Base-by-base conservation (phyloP, 164 flowering plant genomes). In the Nymphaea colorata region DNA sequence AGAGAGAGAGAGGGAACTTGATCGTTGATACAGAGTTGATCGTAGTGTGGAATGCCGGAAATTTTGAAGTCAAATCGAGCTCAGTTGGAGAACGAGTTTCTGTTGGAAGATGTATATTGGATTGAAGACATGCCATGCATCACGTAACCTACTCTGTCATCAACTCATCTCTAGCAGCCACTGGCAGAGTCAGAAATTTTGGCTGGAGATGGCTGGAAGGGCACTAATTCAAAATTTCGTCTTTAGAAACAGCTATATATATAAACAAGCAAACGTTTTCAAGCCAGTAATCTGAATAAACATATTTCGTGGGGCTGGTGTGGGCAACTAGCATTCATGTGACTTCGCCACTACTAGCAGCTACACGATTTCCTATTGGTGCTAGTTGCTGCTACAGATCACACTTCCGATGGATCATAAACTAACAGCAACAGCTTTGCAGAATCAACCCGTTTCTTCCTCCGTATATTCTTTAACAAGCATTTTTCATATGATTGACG, bases 51-150 rank as follows among this genome's bases (percentile, higher is more conserved):
- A 67, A 14, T 68, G 42, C 65, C 88, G 97, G 92, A 89, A 42
- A 77, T 91, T 42, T 42, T 91, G 73, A 91, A 77, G 67, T 84
- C 81, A 3, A 87, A 91, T 17, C 73, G 93, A 4, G 69, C 81
- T 43, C 96, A 87, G 80, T 79, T 91, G 66, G 96, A 89, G 73
- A 82, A 76, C 59, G 96, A 91, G 66, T 83, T 91, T 69, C 74
- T 89, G 51, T 73, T 81, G 82, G 97, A 86, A 14, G 91, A 84
- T 61, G 96, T 91, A 17, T 71, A 79, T 25, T 69, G 84, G 64
- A 82, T 89, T 5, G 93, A 91, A 71, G 93, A 91, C 79, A 84
- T 89, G 90, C 93, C 96, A 43, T 25, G 36, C 36, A 25, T 87
- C 97, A 60, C 89, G 80, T 69, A 66, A 76, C 67, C 89, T 91